Evolutionary conservation across 306 rosid species (phyloP), one percentile per base, ranked within the genome.

Genomic region (Casuarina equisetifolia): DNA sequence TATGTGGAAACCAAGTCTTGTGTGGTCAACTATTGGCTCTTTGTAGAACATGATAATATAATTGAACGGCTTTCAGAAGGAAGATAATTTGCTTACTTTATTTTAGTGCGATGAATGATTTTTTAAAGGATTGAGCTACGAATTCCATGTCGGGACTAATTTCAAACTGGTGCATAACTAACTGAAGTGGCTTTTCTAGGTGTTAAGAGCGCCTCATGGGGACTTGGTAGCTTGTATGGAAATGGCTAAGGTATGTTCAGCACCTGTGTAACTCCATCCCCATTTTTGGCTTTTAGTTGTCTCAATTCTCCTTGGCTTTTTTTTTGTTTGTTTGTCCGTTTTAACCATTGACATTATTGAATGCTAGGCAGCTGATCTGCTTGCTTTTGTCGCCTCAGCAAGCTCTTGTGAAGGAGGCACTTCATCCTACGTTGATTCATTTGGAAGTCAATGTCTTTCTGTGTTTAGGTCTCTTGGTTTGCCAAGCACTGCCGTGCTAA

Each of bases 381-480:
- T 95, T 62, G 96, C 94, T 76, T 95, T 95, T 80, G 99, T 92
- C 80, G 88, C 90, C 64, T 95, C 97, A 9, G 84, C 90, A 43
- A 85, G 67, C 61, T 80, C 89, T 79, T 39, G 70, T 32, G 92
- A 85, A 82, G 97, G 81, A 72, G 82, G 90, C 80, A 75, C 80
- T 73, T 85, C 95, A 73, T 51, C 68, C 88, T 86, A 87, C 82
- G 82, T 92, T 9, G 98, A 95, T 81, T 92, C 96, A 8, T 95
- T 95, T 84, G 99, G 96, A 85, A 83, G 84, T 69, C 97, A 89
- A 71, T 95, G 98, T 77, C 97, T 95, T 82, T 95, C 99, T 16
- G 90, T 95, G 52, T 91, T 91, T 78, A 91, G 92, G 78, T 89
- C 97, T 66, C 86, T 95, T 76, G 99, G 99, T 76, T 85, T 95